Base-by-base conservation (phyloP, 2,329 filamentous ascomycete genomes). In the Colletotrichum musicola region DNA sequence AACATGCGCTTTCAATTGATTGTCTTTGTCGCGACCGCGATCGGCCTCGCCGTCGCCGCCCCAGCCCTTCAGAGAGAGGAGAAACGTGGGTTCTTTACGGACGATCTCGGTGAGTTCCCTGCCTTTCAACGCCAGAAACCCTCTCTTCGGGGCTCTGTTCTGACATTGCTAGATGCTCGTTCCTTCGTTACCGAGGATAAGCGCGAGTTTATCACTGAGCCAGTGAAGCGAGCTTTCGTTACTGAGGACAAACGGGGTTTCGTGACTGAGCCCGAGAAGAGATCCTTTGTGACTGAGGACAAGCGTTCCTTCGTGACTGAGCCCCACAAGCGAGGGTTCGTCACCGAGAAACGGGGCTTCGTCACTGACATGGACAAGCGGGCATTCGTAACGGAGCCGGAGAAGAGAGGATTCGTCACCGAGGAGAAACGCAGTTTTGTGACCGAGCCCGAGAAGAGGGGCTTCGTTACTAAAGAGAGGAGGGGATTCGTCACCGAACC, bases 391-490 rank as follows among this genome's bases (percentile, higher is more conserved):
- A 56, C 35, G 12, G 30, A 56, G 18, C 30, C 53, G 4, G 53
- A 56, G 18, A 56, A 56, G 35, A 40, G 53, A 22, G 35, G 30
- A 2, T 56, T 56, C n/a, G n/a, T 42, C 53, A 56, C 53, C 6
- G 53, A 56, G 53, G 44, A 47, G n/a, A 18, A 47, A 47, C 30
- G 30, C 4, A 30, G 30, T 13, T 54, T 54, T 3, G 51, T 54
- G 4, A 54, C 53, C 7, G 53, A 42, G 9, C 53, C 30, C 10
- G 53, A 56, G 13, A 56, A 25, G 30, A 54, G 51, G 14, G 13
- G 4, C 1, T 47, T 47, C 4, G 18, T 47, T 5, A 47, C 44
- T 6, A 18, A 47, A 6, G 9, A 47, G 1, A 47, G n/a, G 40
- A 10, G 40, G 16, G 1, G 4, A 1, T 42, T 42, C 4, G 4